Conservation (phyloP, 2,329 filamentous ascomycete genomes). For the Bipolaris sorokiniana region DNA sequence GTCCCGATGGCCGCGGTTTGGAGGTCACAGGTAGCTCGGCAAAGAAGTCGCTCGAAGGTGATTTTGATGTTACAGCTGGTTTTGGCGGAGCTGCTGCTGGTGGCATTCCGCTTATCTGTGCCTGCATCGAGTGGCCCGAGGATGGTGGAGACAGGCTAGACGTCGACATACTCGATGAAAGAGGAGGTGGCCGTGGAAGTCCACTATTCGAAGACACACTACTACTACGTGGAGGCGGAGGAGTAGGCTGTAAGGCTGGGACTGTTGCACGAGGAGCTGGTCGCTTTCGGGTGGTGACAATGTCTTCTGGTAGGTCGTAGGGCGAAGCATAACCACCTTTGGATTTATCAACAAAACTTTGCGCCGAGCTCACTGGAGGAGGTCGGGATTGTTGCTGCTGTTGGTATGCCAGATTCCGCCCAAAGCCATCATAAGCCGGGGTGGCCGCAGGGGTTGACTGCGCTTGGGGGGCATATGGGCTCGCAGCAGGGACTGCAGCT, state of each 20-base stretch:
- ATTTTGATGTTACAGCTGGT: constrained; percentile 35
- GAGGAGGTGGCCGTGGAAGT: constrained; percentile 28
- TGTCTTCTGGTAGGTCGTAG: constrained; percentile 91
- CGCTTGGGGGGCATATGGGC: constrained; percentile 59
- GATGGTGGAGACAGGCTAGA: constrained; percentile 50
- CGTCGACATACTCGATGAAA: constrained; percentile 41
- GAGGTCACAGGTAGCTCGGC: constrained; percentile 55
- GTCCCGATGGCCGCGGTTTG: constrained; percentile 50
- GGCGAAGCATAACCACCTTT: constrained; percentile 94
- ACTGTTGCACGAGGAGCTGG: constrained; percentile 36
- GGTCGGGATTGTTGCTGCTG: constrained; percentile 50
- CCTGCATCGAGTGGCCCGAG: constrained; percentile 47
- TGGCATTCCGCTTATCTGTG: constrained; percentile 40
- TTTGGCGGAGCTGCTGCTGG: constrained; percentile 32
- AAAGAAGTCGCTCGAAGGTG: constrained; percentile 53
- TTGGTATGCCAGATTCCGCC: constrained; percentile 33
- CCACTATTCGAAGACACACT: constrained; percentile 56
- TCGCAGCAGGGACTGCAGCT: constrained; percentile 38
- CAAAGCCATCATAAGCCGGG: constrained; percentile 42
- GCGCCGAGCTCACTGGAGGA: constrained; percentile 59
- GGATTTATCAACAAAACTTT: constrained; percentile 88
- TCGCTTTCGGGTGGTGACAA: constrained; percentile 73
- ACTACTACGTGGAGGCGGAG: constrained; percentile 65
- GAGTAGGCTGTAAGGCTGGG: constrained; percentile 50
- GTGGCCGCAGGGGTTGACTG: constrained; percentile 52